phyloP scores from a whole-genome alignment of 148 eudicot species.

The Selenicereus undatus region DNA sequence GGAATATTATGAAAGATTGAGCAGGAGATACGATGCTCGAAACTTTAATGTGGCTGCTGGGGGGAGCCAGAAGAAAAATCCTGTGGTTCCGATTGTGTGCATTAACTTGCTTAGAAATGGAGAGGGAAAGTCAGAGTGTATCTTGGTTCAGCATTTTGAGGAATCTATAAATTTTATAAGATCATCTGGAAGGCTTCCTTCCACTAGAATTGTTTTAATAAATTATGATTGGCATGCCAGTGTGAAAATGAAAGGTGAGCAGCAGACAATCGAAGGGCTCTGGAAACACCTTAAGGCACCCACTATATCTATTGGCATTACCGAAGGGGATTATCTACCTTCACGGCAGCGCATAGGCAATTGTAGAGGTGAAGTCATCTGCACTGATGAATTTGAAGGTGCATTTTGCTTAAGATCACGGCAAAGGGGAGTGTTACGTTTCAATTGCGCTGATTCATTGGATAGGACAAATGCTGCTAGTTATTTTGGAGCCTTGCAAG shows the following conservation, averaged over 20 bases:
- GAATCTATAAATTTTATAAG: conserved; percentile 71
- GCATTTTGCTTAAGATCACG: conserved; percentile 88
- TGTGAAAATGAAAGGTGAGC: conserved; percentile 78
- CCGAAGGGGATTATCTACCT: conserved; percentile 92
- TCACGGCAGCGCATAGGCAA: conserved; percentile 74
- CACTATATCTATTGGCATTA: conserved; percentile 75
- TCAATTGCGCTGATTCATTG: conserved; percentile 95
- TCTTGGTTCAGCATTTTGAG: conserved; percentile 91
- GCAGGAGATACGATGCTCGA: conserved; percentile 76
- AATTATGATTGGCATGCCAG: conserved; percentile 99
- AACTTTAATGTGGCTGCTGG: conserved; percentile 46
- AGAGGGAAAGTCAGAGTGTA: conserved; percentile 86
- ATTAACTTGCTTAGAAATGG: conserved; percentile 82
- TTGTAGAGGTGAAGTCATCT: conserved; percentile 84
- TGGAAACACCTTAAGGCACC: conserved; percentile 92
- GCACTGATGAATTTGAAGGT: conserved; percentile 61
- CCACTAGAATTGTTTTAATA: conserved; percentile 63
- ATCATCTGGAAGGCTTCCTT: conserved; percentile 72
- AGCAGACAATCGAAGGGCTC: conserved; percentile 89
- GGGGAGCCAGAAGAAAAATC: conserved; percentile 61
- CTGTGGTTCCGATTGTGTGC: conserved; percentile 79
- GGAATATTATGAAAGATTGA: conserved; percentile 79
- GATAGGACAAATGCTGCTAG: conserved; percentile 99
- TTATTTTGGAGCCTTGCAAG: conserved; percentile 91
- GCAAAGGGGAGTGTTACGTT: conserved; percentile 93